phyloP scores from a whole-genome alignment of 73 alveolate genomes.

The Paramecium octaurelia region DNA sequence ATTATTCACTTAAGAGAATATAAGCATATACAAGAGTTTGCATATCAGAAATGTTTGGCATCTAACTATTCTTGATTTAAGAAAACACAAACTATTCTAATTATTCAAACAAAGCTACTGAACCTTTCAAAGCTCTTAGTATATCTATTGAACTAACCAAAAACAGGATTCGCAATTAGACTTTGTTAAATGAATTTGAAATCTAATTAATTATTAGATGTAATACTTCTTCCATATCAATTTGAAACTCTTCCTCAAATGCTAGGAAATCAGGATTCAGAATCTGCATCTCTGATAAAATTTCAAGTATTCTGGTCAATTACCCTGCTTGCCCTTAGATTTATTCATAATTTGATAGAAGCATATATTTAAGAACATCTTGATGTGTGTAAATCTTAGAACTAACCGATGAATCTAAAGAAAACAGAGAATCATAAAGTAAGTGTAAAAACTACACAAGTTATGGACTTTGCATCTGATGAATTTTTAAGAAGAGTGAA shows the following conservation, averaged over 20 bases:
- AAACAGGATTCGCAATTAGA: background rate
- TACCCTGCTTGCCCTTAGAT: background rate
- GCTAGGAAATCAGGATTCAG: background rate
- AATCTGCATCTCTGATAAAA: background rate
- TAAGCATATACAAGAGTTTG: background rate
- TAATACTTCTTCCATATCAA: background rate
- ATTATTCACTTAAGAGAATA: background rate
- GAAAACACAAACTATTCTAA: background rate
- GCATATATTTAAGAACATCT: background rate
- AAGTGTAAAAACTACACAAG: background rate
- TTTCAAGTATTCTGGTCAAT: background rate
- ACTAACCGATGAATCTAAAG: background rate
- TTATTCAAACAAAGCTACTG: background rate
- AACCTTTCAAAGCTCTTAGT: background rate
- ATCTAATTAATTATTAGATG: background rate
- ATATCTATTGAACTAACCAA: background rate
- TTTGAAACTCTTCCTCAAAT: conserved; percentile 2
- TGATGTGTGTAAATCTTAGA: background rate
- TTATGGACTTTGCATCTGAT: background rate
- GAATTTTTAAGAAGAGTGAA: background rate
- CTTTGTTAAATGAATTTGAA: background rate
- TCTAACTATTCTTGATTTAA: background rate
- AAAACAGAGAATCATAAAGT: background rate
- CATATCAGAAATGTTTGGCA: background rate
- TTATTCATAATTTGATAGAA: conserved; percentile 15